phyloP scores from a whole-genome alignment of 306 rosid genomes.

The Dalbergia cultrata region DNA sequence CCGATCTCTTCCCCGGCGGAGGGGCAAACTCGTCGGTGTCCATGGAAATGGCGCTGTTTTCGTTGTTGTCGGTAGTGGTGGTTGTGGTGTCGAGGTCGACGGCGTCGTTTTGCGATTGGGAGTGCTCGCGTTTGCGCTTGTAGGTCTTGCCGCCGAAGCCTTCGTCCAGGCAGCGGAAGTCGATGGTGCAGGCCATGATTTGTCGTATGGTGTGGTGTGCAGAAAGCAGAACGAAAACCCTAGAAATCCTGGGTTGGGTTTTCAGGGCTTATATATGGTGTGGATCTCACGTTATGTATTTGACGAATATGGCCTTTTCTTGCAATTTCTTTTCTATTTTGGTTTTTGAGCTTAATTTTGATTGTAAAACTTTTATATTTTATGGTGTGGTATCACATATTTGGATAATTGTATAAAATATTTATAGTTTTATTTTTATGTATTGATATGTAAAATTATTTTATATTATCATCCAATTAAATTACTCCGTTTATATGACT shows the following conservation, averaged over 20 bases:
- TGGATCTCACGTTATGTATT: background rate
- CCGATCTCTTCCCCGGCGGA: conserved; percentile 79
- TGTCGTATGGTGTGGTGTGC: background rate
- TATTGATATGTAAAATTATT: no score
- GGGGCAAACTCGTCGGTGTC: conserved; percentile 63
- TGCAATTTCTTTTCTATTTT: background rate
- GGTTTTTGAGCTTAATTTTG: no score
- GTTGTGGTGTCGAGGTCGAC: background rate
- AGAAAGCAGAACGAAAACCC: conserved; percentile 38
- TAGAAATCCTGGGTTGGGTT: background rate
- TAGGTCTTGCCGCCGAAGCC: conserved; percentile 95
- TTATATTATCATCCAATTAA: no score
- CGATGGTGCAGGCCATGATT: conserved; percentile 85
- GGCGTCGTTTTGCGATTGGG: conserved; percentile 25
- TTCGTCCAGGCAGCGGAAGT: conserved; percentile 85
- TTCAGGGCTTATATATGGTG: conserved; percentile 8
- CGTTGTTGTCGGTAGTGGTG: background rate
- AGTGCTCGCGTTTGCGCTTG: conserved; percentile 79
- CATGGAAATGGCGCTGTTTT: conserved; percentile 53
- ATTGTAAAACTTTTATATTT: no score
- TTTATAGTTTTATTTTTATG: no score
- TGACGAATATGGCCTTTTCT: conserved; percentile 22
- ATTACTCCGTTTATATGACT: no score
- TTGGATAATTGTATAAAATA: no score
- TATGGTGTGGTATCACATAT: no score